These are phyloP conservation scores for Fusarium humuli DNA, from an alignment of 2,329 filamentous ascomycete genomes.

Conservation along the genomic window DNA sequence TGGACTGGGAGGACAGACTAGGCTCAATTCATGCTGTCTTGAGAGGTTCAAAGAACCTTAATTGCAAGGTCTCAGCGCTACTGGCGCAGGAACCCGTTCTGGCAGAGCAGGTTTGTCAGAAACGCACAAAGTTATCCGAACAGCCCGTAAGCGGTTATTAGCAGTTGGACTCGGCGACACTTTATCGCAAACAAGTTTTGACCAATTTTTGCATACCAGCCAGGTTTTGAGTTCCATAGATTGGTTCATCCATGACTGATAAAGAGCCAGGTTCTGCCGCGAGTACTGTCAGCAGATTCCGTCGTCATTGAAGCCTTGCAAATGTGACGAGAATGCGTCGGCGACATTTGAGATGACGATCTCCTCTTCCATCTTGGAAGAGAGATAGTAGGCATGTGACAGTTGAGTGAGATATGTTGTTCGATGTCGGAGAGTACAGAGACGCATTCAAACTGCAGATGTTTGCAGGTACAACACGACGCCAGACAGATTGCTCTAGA, in stretches of 20 bases:
- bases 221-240: conserved; percentile 20
- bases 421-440: neutral
- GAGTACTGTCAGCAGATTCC: neutral
- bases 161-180: conserved; percentile 1
- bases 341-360: neutral
- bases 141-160: neutral
- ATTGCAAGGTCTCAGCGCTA: conserved; percentile 11
- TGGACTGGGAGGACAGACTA: conserved; percentile 9
- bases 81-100: conserved; percentile 36
- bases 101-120: neutral
- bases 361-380: neutral
- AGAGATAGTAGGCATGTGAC: neutral
- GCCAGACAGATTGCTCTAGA: neutral
- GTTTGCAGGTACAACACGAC: neutral
- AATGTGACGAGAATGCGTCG: conserved; percentile 5
- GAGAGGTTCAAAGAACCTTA: conserved; percentile 34
- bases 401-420: neutral
- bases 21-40: conserved; percentile 21
- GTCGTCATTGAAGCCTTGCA: neutral
- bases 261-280: neutral
- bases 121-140: conserved; percentile 16
- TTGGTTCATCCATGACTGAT: neutral
- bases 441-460: neutral
- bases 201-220: conserved; percentile 27
- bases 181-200: neutral